Percentiles rank a stretch among this genome's conserved stretches.
These are phyloP conservation scores for Dipteronia sinensis DNA, from an alignment of 345 rosid species.

Conservation along the genomic window DNA sequence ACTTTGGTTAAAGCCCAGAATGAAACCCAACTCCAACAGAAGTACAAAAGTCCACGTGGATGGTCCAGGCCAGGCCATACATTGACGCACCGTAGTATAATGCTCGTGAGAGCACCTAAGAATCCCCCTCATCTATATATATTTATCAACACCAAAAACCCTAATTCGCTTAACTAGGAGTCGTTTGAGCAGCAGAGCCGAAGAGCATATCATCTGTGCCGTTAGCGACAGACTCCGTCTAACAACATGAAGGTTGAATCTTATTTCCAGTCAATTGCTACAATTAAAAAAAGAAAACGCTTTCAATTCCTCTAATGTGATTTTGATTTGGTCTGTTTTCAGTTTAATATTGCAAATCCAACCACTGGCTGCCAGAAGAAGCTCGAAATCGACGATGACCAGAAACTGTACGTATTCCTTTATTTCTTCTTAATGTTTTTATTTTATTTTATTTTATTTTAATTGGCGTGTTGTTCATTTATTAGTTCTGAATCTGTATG, in stretches of 20 bases:
- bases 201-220: slow-evolving; percentile 4
- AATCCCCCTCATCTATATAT: background rate
- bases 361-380: slow-evolving; percentile 61
- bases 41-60: background rate
- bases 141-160: slow-evolving; percentile 8
- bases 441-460: too few relatives aligned
- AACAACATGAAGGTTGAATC: slow-evolving; percentile 32
- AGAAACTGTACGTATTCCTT: slow-evolving; percentile 37
- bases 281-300: background rate
- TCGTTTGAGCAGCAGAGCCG: slow-evolving; percentile 8
- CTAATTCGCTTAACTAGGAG: background rate
- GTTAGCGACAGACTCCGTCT: slow-evolving; percentile 11
- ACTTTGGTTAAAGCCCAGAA: background rate
- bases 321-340: slow-evolving; percentile 11
- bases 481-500: background rate
- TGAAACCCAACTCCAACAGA: background rate
- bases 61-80: background rate
- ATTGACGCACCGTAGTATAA: background rate
- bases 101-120: background rate
- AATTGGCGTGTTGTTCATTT: background rate
- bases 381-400: slow-evolving; percentile 57
- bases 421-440: background rate
- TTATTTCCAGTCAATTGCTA: background rate
- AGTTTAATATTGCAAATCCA: slow-evolving; percentile 53
- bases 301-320: background rate